Evolutionary conservation across 805 yeast genomes (phyloP), one percentile per base, ranked within the genome.

Genomic region (Candida saitoana): DNA sequence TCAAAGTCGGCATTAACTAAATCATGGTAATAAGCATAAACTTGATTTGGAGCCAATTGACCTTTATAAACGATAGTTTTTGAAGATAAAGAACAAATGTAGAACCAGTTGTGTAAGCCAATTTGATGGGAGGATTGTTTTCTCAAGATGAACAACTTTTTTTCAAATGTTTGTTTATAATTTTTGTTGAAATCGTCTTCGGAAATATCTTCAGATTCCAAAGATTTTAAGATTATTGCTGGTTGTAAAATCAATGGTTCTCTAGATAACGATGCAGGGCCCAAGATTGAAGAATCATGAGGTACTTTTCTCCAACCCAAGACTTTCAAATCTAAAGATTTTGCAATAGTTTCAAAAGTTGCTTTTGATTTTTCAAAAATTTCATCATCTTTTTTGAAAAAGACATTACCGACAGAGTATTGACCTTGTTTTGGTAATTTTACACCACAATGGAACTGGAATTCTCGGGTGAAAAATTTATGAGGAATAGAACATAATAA

Each of bases 221-320:
- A 47, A 37, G 63, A 70, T 20, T 50, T 67, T 47, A 86, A 70
- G 3, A 90, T 90, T 38, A 93, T 80, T n/a, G 87, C 70, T n/a
- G 99, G 99, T 67, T 91, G 99, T 56, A 88, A 70, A 49, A 88
- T 84, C 46, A 78, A 71, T 17, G 99, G 99, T 65, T 93, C 98
- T 61, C 97, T 78, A 17, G 95, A 85, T 45, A 87, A 70, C 6
- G 97, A 91, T 11, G 96, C 96, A 30, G 96, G 96, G 14, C 98
- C 98, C 44, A 91, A 73, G 54, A 91, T 84, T 36, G 95, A 74
- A n/a, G 96, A 84, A 65, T 91, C 98, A 50, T 86, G 87, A 18
- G 98, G 98, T 11, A 93, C 97, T 42, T 73, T 71, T 71, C 99
- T 84, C 98, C 98, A 91, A 12, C 93, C 96, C 41, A 93, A 73